Conservation (phyloP, 2,329 filamentous ascomycete species). For the Aschersonia sp. region DNA sequence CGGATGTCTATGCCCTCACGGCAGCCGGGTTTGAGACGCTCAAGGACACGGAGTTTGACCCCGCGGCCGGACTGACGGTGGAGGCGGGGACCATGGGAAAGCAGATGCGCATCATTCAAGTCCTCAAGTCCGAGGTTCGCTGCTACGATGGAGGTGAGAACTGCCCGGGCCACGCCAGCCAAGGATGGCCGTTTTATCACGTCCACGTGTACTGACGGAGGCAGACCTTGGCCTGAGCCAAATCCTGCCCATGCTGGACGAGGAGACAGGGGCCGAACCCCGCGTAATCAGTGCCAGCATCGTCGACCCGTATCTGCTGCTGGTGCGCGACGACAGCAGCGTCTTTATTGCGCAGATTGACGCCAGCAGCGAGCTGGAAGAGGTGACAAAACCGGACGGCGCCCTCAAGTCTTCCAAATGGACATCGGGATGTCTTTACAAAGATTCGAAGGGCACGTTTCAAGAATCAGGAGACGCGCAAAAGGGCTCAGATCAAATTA, state of each 20-base stretch:
- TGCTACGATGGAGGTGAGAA: slow-evolving; percentile 75
- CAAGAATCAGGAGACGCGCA: slow-evolving; percentile 23
- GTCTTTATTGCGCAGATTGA: slow-evolving; percentile 69
- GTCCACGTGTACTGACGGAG: background rate
- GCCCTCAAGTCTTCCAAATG: slow-evolving; percentile 51
- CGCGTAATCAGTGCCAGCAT: slow-evolving; percentile 71
- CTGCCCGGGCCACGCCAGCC: background rate
- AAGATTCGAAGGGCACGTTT: slow-evolving; percentile 47
- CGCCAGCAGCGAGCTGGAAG: slow-evolving; percentile 66
- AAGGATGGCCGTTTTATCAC: background rate
- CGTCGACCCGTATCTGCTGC: slow-evolving; percentile 69
- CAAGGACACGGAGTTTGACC: slow-evolving; percentile 79
- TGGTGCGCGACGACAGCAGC: slow-evolving; percentile 73
- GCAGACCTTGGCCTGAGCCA: slow-evolving; percentile 74
- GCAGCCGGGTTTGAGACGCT: slow-evolving; percentile 60
- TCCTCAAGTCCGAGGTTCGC: slow-evolving; percentile 72
- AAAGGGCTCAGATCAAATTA: slow-evolving; percentile 32
- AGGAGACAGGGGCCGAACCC: slow-evolving; percentile 71
- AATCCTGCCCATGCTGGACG: slow-evolving; percentile 85
- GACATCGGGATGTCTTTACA: slow-evolving; percentile 72
- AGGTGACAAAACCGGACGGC: slow-evolving; percentile 51
- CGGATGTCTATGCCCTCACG: slow-evolving; percentile 65
- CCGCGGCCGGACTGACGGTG: slow-evolving; percentile 72
- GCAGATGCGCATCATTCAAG: slow-evolving; percentile 71
- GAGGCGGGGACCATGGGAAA: slow-evolving; percentile 74